Conservation (phyloP, 164 flowering plant genomes). For the Chimonanthus salicifolius region DNA sequence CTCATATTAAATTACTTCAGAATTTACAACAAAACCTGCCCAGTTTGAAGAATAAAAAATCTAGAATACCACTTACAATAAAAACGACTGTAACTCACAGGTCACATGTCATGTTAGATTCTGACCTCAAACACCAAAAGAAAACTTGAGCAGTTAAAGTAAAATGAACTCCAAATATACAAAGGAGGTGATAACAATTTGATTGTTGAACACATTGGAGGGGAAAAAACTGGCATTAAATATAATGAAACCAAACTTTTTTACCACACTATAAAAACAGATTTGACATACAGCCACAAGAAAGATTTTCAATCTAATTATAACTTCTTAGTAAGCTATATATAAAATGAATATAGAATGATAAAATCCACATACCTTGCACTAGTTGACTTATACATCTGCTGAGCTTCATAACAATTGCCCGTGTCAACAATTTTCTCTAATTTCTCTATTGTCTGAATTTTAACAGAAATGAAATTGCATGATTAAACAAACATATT, state of each 20-base stretch:
- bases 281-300: not conserved
- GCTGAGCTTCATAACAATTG: conserved; percentile 83
- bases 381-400: conserved; percentile 78
- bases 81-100: too few species aligned
- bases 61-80: too few species aligned
- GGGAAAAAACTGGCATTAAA: not conserved
- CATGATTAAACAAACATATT: not conserved
- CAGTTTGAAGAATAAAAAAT: too few species aligned
- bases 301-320: not conserved
- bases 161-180: not conserved
- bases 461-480: not conserved
- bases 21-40: too few species aligned
- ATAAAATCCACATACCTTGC: conserved; percentile 42
- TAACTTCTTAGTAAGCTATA: not conserved
- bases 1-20: too few species aligned
- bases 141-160: not conserved
- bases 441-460: conserved; percentile 70
- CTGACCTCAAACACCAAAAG: not conserved
- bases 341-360: not conserved
- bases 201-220: not conserved
- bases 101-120: too few species aligned
- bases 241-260: not conserved
- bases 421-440: conserved; percentile 62
- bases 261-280: not conserved
- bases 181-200: too few species aligned